Percentiles rank a stretch among this genome's conserved stretches.
phyloP scores from a whole-genome alignment of 1,139 yeast species.

The Yamadazyma diddensiae region DNA sequence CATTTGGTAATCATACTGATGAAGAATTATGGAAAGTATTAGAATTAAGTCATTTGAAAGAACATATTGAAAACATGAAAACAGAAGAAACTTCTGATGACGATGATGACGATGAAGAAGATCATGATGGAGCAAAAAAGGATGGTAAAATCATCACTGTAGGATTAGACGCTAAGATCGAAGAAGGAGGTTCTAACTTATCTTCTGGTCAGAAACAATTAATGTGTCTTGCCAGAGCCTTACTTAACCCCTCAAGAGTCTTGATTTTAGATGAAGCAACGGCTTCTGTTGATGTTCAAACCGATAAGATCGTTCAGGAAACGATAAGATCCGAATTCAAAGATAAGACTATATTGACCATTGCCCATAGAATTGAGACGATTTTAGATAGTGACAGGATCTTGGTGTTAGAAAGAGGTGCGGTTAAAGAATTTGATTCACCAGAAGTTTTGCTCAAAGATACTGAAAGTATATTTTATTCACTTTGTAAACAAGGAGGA shows the following conservation, averaged over 20 bases:
- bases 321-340: slow-evolving; percentile 31
- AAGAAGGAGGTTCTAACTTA: slow-evolving; percentile 35
- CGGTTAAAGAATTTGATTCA: slow-evolving; percentile 29
- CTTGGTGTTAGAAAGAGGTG: slow-evolving; percentile 31
- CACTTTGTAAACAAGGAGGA: slow-evolving; percentile 33
- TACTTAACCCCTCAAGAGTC: slow-evolving; percentile 30
- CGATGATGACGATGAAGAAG: slow-evolving; percentile 15
- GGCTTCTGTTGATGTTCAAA: slow-evolving; percentile 37
- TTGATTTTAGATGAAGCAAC: slow-evolving; percentile 38
- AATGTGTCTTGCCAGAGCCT: slow-evolving; percentile 36
- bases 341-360: slow-evolving; percentile 33
- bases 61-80: slow-evolving; percentile 30
- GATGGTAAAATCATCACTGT: slow-evolving; percentile 3
- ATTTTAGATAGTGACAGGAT: slow-evolving; percentile 34
- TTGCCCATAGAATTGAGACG: slow-evolving; percentile 38
- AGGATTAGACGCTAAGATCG: slow-evolving; percentile 15
- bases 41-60: slow-evolving; percentile 34
- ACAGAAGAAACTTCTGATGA: slow-evolving; percentile 24
- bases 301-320: slow-evolving; percentile 34
- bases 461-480: slow-evolving; percentile 24
- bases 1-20: slow-evolving; percentile 27
- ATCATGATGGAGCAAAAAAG: slow-evolving; percentile 18
- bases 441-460: slow-evolving; percentile 27
- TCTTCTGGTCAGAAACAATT: slow-evolving; percentile 39
- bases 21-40: slow-evolving; percentile 33